Conservation (phyloP, 805 yeast species). For the Saccharomycopsis capsularis region DNA sequence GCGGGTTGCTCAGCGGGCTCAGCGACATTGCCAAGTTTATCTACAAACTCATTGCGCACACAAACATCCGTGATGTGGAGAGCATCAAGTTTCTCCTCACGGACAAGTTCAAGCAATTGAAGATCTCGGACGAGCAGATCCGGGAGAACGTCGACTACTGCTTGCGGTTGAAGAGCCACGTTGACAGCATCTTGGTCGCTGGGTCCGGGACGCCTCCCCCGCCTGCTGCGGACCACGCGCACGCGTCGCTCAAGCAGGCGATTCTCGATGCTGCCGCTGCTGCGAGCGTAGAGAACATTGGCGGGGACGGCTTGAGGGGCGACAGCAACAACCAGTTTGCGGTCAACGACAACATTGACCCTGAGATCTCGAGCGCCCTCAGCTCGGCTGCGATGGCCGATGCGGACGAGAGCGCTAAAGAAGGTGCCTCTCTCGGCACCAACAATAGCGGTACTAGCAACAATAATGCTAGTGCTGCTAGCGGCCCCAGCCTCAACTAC, state of each 20-base stretch:
- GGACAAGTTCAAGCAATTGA: slow-evolving; percentile 7
- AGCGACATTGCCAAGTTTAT: slow-evolving; percentile 2
- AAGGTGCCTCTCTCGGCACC: neutral
- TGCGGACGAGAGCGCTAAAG: neutral
- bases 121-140: slow-evolving; percentile 5
- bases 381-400: neutral
- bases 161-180: slow-evolving; percentile 6
- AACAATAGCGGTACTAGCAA: neutral
- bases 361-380: slow-evolving; percentile 12
- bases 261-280: neutral
- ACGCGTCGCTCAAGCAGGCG: neutral
- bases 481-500: neutral
- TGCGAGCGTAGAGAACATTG: no score
- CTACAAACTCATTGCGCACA: slow-evolving; percentile 6
- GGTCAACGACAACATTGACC: slow-evolving; percentile 13
- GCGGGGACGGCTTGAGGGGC: no score
- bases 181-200: slow-evolving; percentile 2
- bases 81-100: slow-evolving; percentile 8
- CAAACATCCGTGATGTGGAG: slow-evolving; percentile 9
- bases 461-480: neutral
- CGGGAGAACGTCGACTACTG: neutral
- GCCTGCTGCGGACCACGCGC: neutral
- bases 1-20: neutral
- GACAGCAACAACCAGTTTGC: slow-evolving; percentile 1
- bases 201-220: neutral